Evolutionary conservation across 192 early-diverging fungal genomes (phyloP).

Genomic region (Coemansia sp.): DNA sequence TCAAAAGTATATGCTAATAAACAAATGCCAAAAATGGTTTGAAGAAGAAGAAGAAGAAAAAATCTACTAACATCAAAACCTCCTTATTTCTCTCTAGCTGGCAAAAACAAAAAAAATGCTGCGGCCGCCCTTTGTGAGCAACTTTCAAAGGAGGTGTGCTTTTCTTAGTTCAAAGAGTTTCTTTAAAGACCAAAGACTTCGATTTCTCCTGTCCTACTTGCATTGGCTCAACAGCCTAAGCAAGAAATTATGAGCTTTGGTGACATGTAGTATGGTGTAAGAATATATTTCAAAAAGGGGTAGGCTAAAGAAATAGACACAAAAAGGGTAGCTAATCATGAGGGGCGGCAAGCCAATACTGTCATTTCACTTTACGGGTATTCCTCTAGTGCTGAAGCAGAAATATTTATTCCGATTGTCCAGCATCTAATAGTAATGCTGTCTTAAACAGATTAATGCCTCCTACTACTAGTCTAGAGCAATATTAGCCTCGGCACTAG

Average conservation of each 20-base stretch:
- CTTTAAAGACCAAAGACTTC: not conserved
- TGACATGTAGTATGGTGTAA: no score
- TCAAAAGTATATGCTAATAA: not conserved
- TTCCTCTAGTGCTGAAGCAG: no score
- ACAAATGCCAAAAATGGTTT: not conserved
- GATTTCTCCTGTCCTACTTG: no score
- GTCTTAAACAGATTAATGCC: not conserved
- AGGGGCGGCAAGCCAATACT: no score
- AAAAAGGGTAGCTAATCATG: no score
- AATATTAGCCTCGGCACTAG: not conserved
- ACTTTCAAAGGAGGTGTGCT: not conserved
- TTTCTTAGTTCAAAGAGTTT: not conserved
- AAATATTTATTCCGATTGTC: no score
- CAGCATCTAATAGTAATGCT: no score
- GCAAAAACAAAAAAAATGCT: not conserved
- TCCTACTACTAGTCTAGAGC: not conserved
- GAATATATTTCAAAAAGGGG: no score
- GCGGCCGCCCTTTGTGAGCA: not conserved
- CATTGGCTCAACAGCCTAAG: no score
- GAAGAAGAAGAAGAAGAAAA: not conserved
- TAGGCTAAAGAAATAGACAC: no score
- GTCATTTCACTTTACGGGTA: no score
- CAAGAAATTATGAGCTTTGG: no score
- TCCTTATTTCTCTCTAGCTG: not conserved
- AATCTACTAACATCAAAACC: not conserved